Percentiles rank a stretch among this genome's conserved stretches.
Evolutionary conservation across 345 rosid species (phyloP).

Genomic region (Linum usitatissimum): DNA sequence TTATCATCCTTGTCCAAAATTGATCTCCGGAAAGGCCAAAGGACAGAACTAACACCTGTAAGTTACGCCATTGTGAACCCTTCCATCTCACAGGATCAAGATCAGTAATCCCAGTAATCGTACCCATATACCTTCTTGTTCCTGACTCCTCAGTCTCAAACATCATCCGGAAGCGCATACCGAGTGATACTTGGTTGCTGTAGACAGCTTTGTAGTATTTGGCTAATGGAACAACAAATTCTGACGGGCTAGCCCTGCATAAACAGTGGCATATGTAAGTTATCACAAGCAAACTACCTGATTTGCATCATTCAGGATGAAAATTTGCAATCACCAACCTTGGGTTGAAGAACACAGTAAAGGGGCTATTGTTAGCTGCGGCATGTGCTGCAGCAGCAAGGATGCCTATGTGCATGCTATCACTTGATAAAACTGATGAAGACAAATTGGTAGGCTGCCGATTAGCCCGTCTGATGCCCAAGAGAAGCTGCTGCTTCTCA

Average conservation of each 20-base stretch:
- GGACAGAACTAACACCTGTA: slow-evolving; percentile 51
- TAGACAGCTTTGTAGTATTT: slow-evolving; percentile 86
- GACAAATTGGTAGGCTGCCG: slow-evolving; percentile 48
- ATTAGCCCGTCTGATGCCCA: slow-evolving; percentile 84
- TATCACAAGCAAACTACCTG: too few species aligned
- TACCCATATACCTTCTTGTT: slow-evolving; percentile 94
- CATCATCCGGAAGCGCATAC: slow-evolving; percentile 98
- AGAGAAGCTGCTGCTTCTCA: slow-evolving; percentile 75
- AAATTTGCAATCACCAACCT: slow-evolving; percentile 31
- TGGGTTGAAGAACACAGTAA: slow-evolving; percentile 86
- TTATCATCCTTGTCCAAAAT: too few species aligned
- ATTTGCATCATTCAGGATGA: too few species aligned
- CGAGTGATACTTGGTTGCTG: slow-evolving; percentile 61
- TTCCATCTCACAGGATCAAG: slow-evolving; percentile 89
- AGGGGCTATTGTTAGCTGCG: slow-evolving; percentile 83
- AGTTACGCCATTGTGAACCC: slow-evolving; percentile 91
- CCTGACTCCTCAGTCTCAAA: slow-evolving; percentile 96
- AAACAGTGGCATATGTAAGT: too few species aligned
- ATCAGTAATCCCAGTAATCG: slow-evolving; percentile 79
- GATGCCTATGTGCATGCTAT: slow-evolving; percentile 98
- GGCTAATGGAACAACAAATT: slow-evolving; percentile 92
- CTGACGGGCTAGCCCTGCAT: slow-evolving; percentile 83
- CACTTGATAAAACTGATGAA: slow-evolving; percentile 91
- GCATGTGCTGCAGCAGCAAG: slow-evolving; percentile 99
- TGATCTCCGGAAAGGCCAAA: too few species aligned